Conservation (phyloP, 139 green algal genomes). For the Pedinophyceae sp. region DNA sequence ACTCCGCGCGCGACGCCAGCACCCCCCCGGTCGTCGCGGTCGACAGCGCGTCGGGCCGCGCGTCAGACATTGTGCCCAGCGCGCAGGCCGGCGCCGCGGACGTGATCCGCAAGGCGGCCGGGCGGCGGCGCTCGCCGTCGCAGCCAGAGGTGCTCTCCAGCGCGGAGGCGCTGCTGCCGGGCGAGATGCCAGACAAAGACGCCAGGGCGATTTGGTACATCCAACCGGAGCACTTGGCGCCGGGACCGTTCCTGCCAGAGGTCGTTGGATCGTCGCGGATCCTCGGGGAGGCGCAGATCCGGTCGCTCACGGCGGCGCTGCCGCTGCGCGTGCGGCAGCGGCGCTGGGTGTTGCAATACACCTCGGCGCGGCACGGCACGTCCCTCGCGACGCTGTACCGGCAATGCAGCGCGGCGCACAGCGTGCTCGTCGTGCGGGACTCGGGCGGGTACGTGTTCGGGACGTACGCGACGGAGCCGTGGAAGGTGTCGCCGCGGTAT, state of each 20-base stretch:
- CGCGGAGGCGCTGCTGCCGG: too few species aligned
- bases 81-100: not conserved
- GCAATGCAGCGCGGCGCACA: not conserved
- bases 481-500: conserved; percentile 9
- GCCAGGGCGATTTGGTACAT: too few species aligned
- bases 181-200: too few species aligned
- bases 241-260: not conserved
- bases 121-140: too few species aligned
- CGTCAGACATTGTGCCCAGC: not conserved
- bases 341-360: conserved; percentile 5
- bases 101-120: not conserved
- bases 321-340: not conserved
- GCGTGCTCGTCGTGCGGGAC: conserved; percentile 5
- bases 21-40: not conserved
- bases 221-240: too few species aligned
- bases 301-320: not conserved
- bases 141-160: not conserved
- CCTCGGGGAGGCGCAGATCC: not conserved
- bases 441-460: conserved; percentile 1
- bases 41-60: too few species aligned
- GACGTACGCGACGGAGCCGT: conserved; percentile 12
- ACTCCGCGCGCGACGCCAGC: not conserved
- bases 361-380: conserved; percentile 2
- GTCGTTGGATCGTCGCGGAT: not conserved
- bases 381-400: conserved; percentile 6